Conservation (phyloP, 352 stramenopile species). For the Globisporangium takayamanum region DNA sequence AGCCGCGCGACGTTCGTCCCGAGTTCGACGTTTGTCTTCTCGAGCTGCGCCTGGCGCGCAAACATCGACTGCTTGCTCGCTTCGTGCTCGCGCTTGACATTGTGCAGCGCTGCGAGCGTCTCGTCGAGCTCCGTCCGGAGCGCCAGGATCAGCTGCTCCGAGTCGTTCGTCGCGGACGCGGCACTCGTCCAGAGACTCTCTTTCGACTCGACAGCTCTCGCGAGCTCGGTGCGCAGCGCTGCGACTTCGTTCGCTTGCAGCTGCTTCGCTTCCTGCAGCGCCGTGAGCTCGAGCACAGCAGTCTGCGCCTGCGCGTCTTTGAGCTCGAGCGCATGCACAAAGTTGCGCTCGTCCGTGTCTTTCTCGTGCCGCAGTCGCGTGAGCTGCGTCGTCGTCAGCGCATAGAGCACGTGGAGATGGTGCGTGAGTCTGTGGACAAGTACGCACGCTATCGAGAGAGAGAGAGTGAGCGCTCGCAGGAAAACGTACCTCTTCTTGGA, state of each 20-base stretch:
- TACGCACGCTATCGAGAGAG: background rate
- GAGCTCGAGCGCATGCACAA: slow-evolving; percentile 61
- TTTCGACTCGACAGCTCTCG: slow-evolving; percentile 49
- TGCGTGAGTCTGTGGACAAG: background rate
- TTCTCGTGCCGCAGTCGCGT: slow-evolving; percentile 49
- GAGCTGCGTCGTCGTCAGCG: slow-evolving; percentile 17
- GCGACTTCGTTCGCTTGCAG: slow-evolving; percentile 33
- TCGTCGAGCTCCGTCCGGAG: slow-evolving; percentile 64
- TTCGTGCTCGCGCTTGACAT: slow-evolving; percentile 56
- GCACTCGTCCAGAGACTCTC: slow-evolving; percentile 63
- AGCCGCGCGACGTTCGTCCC: slow-evolving; percentile 56
- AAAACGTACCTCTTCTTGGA: slow-evolving; percentile 41
- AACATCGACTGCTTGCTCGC: slow-evolving; percentile 69
- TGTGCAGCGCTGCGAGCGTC: slow-evolving; percentile 43
- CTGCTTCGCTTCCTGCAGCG: slow-evolving; percentile 27
- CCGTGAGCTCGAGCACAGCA: slow-evolving; percentile 34
- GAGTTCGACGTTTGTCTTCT: slow-evolving; percentile 70
- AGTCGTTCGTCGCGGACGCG: slow-evolving; percentile 60
- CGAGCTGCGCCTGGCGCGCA: slow-evolving; percentile 61
- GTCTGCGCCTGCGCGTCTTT: slow-evolving; percentile 61
- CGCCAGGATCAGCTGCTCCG: slow-evolving; percentile 51
- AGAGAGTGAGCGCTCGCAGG: background rate
- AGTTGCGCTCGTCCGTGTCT: slow-evolving; percentile 61
- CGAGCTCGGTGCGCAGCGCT: slow-evolving; percentile 39
- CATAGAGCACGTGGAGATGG: background rate